Percentiles rank a stretch among this genome's conserved stretches.
Conservation (phyloP, 2,329 filamentous ascomycete genomes). For the Clarireedia sp. region DNA sequence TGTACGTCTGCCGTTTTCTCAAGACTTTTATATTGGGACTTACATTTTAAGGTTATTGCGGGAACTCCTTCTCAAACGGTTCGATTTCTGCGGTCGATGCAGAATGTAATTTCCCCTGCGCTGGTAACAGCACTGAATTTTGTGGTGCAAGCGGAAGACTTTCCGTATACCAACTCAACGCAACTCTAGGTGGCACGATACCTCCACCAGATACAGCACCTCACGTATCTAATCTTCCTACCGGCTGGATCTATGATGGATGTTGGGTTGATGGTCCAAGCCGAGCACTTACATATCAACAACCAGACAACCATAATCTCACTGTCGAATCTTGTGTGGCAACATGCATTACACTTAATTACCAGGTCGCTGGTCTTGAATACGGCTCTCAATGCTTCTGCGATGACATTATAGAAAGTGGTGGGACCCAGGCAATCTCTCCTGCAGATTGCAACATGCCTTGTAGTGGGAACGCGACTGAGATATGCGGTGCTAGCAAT, state of each 20-base stretch:
- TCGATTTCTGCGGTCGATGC: constrained; percentile 13
- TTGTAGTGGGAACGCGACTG: constrained; percentile 24
- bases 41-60: constrained; percentile 20
- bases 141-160: constrained; percentile 30
- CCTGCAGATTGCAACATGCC: constrained; percentile 27
- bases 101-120: constrained; percentile 24
- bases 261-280: constrained; percentile 20
- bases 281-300: constrained; percentile 16
- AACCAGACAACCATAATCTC: constrained; percentile 14
- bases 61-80: constrained; percentile 18
- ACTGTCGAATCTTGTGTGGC: constrained; percentile 28
- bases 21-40: background rate
- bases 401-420: constrained; percentile 22
- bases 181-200: background rate
- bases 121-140: constrained; percentile 28
- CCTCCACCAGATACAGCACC: background rate
- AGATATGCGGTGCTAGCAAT: constrained; percentile 30
- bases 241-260: constrained; percentile 20
- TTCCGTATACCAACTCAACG: constrained; percentile 17
- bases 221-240: constrained; percentile 12
- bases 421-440: constrained; percentile 17
- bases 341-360: constrained; percentile 22
- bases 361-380: constrained; percentile 17
- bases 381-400: constrained; percentile 22
- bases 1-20: constrained; percentile 13